Percentiles rank a stretch among this genome's conserved stretches.
Conservation (phyloP, 768 basidiomycete genomes). For the Tremella fuciformis region DNA sequence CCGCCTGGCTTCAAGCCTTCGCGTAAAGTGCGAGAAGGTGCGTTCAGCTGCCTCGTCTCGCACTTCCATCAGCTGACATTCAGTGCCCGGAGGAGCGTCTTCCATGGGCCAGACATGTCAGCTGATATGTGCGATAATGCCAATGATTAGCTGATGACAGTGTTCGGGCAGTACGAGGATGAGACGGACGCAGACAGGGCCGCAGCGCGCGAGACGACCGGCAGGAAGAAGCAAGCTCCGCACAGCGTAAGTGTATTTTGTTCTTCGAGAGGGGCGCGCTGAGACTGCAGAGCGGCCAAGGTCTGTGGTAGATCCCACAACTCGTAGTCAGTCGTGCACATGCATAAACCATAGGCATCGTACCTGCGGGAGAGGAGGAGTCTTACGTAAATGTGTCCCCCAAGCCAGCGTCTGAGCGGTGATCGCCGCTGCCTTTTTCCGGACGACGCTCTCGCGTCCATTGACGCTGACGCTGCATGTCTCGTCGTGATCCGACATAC, state of each 20-base stretch:
- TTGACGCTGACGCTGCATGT: too few relatives aligned
- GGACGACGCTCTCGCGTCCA: too few relatives aligned
- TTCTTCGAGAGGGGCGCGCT: too few relatives aligned
- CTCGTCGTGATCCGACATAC: too few relatives aligned
- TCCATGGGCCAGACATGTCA: constrained; percentile 40
- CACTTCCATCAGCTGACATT: not conserved
- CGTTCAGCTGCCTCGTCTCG: constrained; percentile 4
- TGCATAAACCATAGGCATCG: too few relatives aligned
- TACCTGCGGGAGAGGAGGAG: too few relatives aligned
- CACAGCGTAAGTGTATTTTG: constrained; percentile 12
- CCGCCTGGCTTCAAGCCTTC: constrained; percentile 41
- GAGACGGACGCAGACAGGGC: constrained; percentile 39
- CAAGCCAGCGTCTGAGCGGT: too few relatives aligned
- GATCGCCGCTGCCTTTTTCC: too few relatives aligned
- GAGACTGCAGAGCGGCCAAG: too few relatives aligned
- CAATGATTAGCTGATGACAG: constrained; percentile 21
- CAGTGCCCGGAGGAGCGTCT: constrained; percentile 42
- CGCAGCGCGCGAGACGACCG: constrained; percentile 17
- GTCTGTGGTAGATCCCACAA: too few relatives aligned
- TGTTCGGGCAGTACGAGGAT: constrained; percentile 40
- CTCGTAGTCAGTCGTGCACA: too few relatives aligned
- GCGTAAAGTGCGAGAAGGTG: constrained; percentile 48
- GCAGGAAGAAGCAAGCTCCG: constrained; percentile 37
- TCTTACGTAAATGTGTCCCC: too few relatives aligned
- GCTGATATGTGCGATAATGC: constrained; percentile 4